Evolutionary conservation across 2,329 filamentous ascomycete species (phyloP), one percentile per base, ranked within the genome.

Genomic region (Setomelanomma holmii): DNA sequence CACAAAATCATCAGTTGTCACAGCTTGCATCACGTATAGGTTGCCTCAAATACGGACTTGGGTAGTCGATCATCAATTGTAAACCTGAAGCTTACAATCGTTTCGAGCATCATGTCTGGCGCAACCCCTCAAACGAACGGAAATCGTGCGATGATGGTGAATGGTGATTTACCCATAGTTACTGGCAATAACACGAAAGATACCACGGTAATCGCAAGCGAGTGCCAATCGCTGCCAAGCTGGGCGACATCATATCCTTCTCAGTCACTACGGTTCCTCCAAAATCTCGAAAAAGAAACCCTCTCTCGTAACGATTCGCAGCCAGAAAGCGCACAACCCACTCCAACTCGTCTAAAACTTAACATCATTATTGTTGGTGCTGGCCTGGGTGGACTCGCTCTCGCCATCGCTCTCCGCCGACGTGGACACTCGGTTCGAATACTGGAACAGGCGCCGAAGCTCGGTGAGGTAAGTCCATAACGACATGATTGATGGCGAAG

Each of bases 341-440:
- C n/a, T 10, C 45, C 20, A 33, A 40, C 48, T 10, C 48, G 17
- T 4, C 23, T 46, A 6, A 46, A 33, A 8, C 17, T 51, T 17
- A 40, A 41, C 17, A 58, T 76, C 27, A 75, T 76, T 4, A 75
- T 79, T 24, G 64, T 78, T 22, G 76, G 77, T 21, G 74, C 66
- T 7, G 75, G 75, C 4, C 72, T 74, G 0, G 74, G 69, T 7
- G 73, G 76, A 4, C 63, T 82, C 2, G 77, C 74, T 5, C 71
- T 76, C 2, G 79, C 78, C 3, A 80, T 82, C 45, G 77, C 76
- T 3, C 64, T 82, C 7, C 24, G 43, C 16, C 43, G 59, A 44
- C 27, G 53, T 16, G 61, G 61, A 4, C 61, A 64, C 22, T 42
- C 34, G 12, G 61, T 64, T 8, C 51, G 43, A 17, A 44, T 58